A percentile compares a stretch with the other conserved stretches of the same genome.
These are phyloP conservation scores for Aspergillus transmontanensis DNA, from an alignment of 2,329 filamentous ascomycete species.

Conservation along the genomic window DNA sequence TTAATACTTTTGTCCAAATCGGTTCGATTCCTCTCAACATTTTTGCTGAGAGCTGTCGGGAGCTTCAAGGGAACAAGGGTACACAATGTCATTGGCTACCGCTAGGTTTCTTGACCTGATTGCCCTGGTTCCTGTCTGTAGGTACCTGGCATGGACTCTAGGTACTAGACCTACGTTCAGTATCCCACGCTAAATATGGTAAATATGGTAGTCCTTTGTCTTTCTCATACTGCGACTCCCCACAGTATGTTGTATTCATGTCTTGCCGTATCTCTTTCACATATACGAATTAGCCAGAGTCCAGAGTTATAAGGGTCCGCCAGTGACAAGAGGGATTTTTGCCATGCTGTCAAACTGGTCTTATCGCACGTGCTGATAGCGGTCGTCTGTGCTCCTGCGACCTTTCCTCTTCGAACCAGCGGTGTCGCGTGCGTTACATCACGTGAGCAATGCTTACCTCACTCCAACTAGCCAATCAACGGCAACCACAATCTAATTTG, in stretches of 20 bases:
- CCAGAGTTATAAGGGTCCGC: too few species aligned
- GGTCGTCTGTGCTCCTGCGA: not conserved
- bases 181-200: too few species aligned
- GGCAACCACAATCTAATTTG: not conserved
- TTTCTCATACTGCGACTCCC: too few species aligned
- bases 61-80: not conserved
- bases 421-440: not conserved
- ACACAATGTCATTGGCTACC: not conserved
- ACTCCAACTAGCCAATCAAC: not conserved
- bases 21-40: constrained; percentile 2
- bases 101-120: not conserved
- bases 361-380: not conserved
- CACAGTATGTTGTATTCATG: not conserved
- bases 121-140: not conserved
- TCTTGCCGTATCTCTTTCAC: not conserved
- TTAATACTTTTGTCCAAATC: not conserved
- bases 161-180: too few species aligned
- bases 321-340: too few species aligned
- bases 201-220: too few species aligned
- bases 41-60: not conserved
- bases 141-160: too few species aligned
- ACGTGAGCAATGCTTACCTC: not conserved
- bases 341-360: not conserved
- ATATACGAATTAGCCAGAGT: too few species aligned
- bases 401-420: not conserved